Evolutionary conservation across 768 basidiomycete species (phyloP).

Genomic region (Suillus hirtellus): DNA sequence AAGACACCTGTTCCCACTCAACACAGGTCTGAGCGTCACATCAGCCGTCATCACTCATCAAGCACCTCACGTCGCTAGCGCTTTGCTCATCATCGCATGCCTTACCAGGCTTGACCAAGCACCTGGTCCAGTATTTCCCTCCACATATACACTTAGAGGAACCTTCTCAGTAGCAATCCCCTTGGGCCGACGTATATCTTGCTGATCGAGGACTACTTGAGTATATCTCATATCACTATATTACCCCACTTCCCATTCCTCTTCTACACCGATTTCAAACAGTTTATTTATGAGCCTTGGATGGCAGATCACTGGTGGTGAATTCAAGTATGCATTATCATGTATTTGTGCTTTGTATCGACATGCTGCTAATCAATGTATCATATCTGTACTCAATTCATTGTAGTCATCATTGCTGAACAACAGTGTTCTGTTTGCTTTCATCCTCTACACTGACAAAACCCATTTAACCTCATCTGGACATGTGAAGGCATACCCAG

Average conservation of each 20-base stretch:
- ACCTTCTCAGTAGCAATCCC: too few relatives aligned
- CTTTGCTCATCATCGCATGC: too few relatives aligned
- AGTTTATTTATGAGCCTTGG: conserved; percentile 38
- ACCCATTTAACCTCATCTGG: conserved; percentile 22
- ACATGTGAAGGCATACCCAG: conserved; percentile 19
- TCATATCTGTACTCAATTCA: not conserved
- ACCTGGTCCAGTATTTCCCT: too few relatives aligned
- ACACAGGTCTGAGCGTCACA: too few relatives aligned
- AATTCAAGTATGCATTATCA: conserved; percentile 31
- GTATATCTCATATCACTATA: too few relatives aligned
- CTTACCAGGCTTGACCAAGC: too few relatives aligned
- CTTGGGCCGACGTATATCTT: not conserved
- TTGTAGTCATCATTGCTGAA: conserved; percentile 32
- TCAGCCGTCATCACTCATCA: too few relatives aligned
- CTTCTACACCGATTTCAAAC: conserved; percentile 18
- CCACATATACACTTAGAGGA: too few relatives aligned
- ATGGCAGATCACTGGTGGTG: conserved; percentile 38
- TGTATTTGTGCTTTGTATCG: not conserved
- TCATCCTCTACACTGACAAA: conserved; percentile 37
- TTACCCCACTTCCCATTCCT: too few relatives aligned
- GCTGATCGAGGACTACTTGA: not conserved
- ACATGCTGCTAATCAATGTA: not conserved
- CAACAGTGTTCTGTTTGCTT: conserved; percentile 19
- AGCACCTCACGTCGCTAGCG: too few relatives aligned
- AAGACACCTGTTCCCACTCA: too few relatives aligned